phyloP scores from a whole-genome alignment of 805 yeast species.

The Wickerhamiella kazuoi region DNA sequence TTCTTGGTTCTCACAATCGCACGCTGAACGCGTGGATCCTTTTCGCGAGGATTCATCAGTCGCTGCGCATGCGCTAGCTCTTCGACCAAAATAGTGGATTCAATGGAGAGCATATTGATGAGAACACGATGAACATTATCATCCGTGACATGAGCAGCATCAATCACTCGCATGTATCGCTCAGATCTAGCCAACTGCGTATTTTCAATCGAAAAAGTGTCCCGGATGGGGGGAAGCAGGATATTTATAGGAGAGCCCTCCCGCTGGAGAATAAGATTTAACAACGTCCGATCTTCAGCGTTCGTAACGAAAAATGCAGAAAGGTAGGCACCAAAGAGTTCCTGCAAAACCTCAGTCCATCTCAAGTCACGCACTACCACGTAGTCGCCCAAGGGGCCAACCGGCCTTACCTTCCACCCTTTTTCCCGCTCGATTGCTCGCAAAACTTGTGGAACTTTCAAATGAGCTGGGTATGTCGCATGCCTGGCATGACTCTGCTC shows the following conservation, averaged over 20 bases:
- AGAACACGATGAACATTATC: constrained; percentile 37
- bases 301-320: constrained; percentile 52
- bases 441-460: background rate
- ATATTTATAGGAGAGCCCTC: constrained; percentile 20
- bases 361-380: constrained; percentile 37
- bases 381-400: constrained; percentile 65
- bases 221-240: constrained; percentile 36
- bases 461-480: too few relatives aligned
- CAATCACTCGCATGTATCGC: constrained; percentile 34
- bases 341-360: constrained; percentile 49
- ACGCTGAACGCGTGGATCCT: background rate
- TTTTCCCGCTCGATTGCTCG: background rate
- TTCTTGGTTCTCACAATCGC: too few relatives aligned
- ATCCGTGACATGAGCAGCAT: constrained; percentile 39
- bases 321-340: constrained; percentile 31
- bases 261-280: constrained; percentile 6
- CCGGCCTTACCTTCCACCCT: constrained; percentile 28
- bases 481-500: too few relatives aligned
- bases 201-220: constrained; percentile 34
- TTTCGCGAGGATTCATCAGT: background rate
- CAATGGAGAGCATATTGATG: constrained; percentile 16
- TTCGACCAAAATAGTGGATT: constrained; percentile 1
- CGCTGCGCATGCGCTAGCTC: background rate
- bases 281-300: constrained; percentile 32
- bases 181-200: constrained; percentile 27